A percentile compares a stretch with the other conserved stretches of the same genome.
phyloP scores from a whole-genome alignment of 139 green algal genomes.

The Chlamydomonas schloesseri region DNA sequence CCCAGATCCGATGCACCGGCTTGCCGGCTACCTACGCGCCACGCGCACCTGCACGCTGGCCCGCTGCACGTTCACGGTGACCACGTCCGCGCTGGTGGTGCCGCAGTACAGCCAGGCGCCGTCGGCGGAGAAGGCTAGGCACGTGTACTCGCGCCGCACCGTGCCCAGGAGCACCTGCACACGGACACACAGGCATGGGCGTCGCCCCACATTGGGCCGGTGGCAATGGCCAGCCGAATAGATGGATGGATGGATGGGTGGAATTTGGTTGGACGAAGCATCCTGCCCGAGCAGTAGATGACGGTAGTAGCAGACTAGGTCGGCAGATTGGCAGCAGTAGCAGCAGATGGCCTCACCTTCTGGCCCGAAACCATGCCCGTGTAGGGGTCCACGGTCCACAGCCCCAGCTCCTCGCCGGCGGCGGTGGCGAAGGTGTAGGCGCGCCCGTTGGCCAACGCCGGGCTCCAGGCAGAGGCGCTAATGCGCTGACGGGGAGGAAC shows the following conservation, averaged over 20 bases:
- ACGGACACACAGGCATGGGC: background rate
- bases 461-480: constrained; percentile 46
- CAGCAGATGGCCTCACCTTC: constrained; percentile 45
- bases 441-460: constrained; percentile 12
- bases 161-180: constrained; percentile 58
- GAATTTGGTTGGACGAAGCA: too few relatives aligned
- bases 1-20: too few relatives aligned
- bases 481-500: constrained; percentile 39
- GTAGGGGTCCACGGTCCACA: constrained; percentile 63
- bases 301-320: too few relatives aligned
- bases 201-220: too few relatives aligned
- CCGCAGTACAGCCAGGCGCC: constrained; percentile 70
- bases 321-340: too few relatives aligned
- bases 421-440: constrained; percentile 62
- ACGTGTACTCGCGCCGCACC: constrained; percentile 59
- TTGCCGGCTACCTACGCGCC: too few relatives aligned
- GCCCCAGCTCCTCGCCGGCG: constrained; percentile 41
- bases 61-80: constrained; percentile 70
- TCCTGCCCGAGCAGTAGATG: too few relatives aligned
- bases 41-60: constrained; percentile 61
- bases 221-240: too few relatives aligned
- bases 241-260: too few relatives aligned
- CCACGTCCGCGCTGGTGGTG: constrained; percentile 62
- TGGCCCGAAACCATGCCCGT: constrained; percentile 30
- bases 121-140: constrained; percentile 62